A percentile compares a stretch with the other conserved stretches of the same genome.
phyloP scores from a whole-genome alignment of 768 basidiomycete species.

The Boletus tylopilopsis region DNA sequence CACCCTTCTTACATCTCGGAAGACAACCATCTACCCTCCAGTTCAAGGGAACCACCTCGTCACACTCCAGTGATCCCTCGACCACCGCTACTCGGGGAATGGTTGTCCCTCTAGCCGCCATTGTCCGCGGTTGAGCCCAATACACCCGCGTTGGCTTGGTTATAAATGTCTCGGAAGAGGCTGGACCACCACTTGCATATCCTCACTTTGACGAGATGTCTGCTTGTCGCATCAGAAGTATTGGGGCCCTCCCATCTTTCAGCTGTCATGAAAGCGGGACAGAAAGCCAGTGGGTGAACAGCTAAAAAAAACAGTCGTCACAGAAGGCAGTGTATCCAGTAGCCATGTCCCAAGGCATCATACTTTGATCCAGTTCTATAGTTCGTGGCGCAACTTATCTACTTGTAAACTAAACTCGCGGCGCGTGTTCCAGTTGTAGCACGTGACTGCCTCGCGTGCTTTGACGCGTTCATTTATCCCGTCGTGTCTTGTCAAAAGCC shows the following conservation, averaged over 20 bases:
- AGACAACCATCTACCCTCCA: too few relatives aligned
- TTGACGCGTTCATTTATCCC: slow-evolving; percentile 9
- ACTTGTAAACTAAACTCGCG: too few relatives aligned
- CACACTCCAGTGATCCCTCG: neutral
- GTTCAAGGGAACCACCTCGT: neutral
- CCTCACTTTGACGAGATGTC: slow-evolving; percentile 22
- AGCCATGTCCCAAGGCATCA: neutral
- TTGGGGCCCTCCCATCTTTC: slow-evolving; percentile 18
- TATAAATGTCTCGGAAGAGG: slow-evolving; percentile 1
- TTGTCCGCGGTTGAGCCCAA: neutral
- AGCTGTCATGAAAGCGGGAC: neutral
- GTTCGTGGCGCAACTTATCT: too few relatives aligned
- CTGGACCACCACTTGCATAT: slow-evolving; percentile 20
- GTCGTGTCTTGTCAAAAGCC: neutral
- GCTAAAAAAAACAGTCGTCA: neutral
- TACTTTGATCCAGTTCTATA: neutral
- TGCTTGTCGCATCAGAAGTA: slow-evolving; percentile 6
- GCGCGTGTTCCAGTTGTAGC: too few relatives aligned
- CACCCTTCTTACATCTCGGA: too few relatives aligned
- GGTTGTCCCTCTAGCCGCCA: neutral
- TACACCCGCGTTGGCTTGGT: slow-evolving; percentile 1
- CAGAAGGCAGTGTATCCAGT: too few relatives aligned
- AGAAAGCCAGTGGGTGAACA: neutral
- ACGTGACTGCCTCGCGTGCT: slow-evolving; percentile 17
- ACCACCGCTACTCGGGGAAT: neutral